Evolutionary conservation across 176 grass and related monocot genomes (phyloP).

Genomic region (Leersia perrieri): DNA sequence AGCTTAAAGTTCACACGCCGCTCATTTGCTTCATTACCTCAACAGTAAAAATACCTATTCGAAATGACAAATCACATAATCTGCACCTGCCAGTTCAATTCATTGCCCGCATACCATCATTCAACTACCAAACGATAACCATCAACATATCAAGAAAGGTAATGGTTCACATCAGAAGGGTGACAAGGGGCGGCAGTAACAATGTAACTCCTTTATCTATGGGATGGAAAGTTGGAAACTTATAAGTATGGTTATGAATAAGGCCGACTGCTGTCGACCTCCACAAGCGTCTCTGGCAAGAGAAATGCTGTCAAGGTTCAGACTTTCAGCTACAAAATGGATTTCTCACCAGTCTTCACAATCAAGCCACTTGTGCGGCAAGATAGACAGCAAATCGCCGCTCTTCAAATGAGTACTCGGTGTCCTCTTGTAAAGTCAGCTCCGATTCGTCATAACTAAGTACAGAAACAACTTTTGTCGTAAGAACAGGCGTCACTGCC

Average conservation of each 20-base stretch:
- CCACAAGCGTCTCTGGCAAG: not conserved
- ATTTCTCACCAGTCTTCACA: not conserved
- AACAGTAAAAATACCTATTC: not conserved
- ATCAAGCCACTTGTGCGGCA: slow-evolving; percentile 32
- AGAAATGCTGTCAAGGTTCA: not conserved
- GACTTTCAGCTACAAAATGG: slow-evolving; percentile 6
- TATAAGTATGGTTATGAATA: not conserved
- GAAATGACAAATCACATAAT: not conserved
- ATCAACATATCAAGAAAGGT: not conserved
- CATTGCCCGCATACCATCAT: no score
- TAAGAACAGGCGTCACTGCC: slow-evolving; percentile 7
- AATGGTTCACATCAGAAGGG: not conserved
- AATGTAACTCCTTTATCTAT: not conserved
- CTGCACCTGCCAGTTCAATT: not conserved
- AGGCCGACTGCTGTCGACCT: slow-evolving; percentile 14
- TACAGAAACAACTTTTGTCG: slow-evolving; percentile 15
- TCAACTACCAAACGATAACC: not conserved
- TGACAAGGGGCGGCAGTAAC: not conserved
- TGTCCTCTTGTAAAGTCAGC: slow-evolving; percentile 13
- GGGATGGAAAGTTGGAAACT: not conserved
- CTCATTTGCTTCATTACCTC: not conserved
- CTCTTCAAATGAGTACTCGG: slow-evolving; percentile 67
- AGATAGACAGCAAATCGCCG: slow-evolving; percentile 46
- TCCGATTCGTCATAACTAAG: slow-evolving; percentile 29
- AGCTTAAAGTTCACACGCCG: not conserved